Evolutionary conservation across 2,329 filamentous ascomycete species (phyloP).

Genomic region (Aspergillus japonicus): DNA sequence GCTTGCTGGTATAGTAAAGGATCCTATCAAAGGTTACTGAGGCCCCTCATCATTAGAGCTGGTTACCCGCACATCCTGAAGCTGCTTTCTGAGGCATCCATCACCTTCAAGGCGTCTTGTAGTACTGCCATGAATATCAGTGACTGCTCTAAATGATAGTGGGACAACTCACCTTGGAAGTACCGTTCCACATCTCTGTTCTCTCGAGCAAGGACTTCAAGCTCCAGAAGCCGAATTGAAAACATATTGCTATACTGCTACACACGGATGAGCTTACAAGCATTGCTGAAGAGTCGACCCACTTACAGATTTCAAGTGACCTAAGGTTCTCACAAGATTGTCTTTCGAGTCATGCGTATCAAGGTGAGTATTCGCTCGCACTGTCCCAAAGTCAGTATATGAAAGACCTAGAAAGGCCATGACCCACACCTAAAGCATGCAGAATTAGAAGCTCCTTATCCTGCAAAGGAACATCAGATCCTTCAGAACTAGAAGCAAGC

Average conservation of each 20-base stretch:
- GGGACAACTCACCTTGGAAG: constrained; percentile 35
- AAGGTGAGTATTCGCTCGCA: constrained; percentile 28
- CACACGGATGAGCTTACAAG: background rate
- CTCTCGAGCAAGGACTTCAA: constrained; percentile 61
- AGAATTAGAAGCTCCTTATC: constrained; percentile 67
- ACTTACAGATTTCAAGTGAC: constrained; percentile 52
- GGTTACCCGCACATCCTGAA: constrained; percentile 54
- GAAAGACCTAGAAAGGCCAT: too few species aligned
- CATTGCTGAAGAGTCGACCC: background rate
- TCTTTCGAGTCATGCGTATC: constrained; percentile 46
- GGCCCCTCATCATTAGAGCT: background rate
- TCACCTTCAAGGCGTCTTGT: constrained; percentile 58
- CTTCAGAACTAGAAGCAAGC: constrained; percentile 51
- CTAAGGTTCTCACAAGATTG: constrained; percentile 59
- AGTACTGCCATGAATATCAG: constrained; percentile 47
- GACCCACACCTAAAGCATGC: constrained; percentile 58
- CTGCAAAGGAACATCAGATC: constrained; percentile 57
- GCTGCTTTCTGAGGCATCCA: constrained; percentile 59
- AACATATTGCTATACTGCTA: constrained; percentile 63
- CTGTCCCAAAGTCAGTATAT: constrained; percentile 21
- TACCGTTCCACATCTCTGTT: constrained; percentile 41
- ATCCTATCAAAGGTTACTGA: constrained; percentile 39
- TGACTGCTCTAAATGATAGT: background rate
- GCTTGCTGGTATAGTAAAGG: constrained; percentile 65
- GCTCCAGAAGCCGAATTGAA: constrained; percentile 64